Conservation (phyloP, 2,329 filamentous ascomycete genomes). For the Metarhizium robertsii region DNA sequence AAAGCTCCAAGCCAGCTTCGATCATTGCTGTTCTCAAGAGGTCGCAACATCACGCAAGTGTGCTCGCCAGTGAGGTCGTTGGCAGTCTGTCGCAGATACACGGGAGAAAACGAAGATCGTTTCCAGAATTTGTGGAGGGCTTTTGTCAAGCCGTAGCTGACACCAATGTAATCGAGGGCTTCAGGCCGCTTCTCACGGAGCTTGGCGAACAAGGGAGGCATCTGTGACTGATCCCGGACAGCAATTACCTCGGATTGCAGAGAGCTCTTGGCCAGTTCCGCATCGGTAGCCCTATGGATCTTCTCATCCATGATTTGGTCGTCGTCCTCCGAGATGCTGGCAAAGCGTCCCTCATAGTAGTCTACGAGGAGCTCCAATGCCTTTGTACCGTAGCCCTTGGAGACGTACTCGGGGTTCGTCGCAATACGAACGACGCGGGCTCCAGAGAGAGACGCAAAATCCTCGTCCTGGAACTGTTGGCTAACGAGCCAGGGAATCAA, state of each 20-base stretch:
- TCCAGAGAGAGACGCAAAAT: slow-evolving; percentile 88
- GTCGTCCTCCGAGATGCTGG: slow-evolving; percentile 67
- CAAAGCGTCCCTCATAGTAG: slow-evolving; percentile 92
- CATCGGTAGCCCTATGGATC: slow-evolving; percentile 75
- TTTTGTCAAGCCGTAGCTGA: slow-evolving; percentile 85
- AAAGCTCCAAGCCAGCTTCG: slow-evolving; percentile 83
- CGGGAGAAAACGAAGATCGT: slow-evolving; percentile 71
- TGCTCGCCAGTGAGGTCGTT: slow-evolving; percentile 97
- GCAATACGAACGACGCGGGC: slow-evolving; percentile 90
- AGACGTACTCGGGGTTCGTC: slow-evolving; percentile 86
- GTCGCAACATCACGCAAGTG: slow-evolving; percentile 92
- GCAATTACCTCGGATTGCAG: slow-evolving; percentile 83
- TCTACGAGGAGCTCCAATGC: slow-evolving; percentile 80
- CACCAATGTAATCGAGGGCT: slow-evolving; percentile 82
- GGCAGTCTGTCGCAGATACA: slow-evolving; percentile 89
- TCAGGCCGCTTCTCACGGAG: slow-evolving; percentile 75
- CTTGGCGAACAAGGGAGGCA: slow-evolving; percentile 89
- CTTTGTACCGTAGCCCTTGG: slow-evolving; percentile 88
- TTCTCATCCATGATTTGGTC: slow-evolving; percentile 41
- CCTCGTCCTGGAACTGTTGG: slow-evolving; percentile 96
- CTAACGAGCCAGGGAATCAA: slow-evolving; percentile 96
- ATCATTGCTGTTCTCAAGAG: slow-evolving; percentile 60
- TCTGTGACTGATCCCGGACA: slow-evolving; percentile 78
- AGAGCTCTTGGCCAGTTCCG: slow-evolving; percentile 65
- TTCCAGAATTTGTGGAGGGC: slow-evolving; percentile 97